phyloP scores from a whole-genome alignment of 1,284 basidiomycete species.

The Earliella scabrosa region DNA sequence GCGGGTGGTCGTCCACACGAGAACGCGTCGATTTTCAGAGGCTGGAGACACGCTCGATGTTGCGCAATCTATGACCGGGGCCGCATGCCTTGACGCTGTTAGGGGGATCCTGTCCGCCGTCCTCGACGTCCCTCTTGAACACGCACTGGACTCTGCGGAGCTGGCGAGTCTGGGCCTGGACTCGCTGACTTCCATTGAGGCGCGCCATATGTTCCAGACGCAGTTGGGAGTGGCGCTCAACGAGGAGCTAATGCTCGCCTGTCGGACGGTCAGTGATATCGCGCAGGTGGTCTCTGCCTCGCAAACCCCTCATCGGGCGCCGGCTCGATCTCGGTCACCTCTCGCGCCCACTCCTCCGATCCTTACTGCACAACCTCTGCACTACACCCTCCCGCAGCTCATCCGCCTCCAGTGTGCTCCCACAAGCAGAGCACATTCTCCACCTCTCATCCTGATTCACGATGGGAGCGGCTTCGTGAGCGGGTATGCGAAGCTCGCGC shows the following conservation, averaged over 20 bases:
- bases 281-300: slow-evolving; percentile 1
- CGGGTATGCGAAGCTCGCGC: slow-evolving; percentile 52
- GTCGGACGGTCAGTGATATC: slow-evolving; percentile 15
- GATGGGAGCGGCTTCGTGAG: slow-evolving; percentile 69
- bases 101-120: slow-evolving; percentile 51
- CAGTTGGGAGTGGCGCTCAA: slow-evolving; percentile 46
- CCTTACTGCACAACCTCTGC: neutral
- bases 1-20: neutral
- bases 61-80: slow-evolving; percentile 16
- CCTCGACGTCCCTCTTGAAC: slow-evolving; percentile 46
- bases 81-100: slow-evolving; percentile 31
- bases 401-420: slow-evolving; percentile 8
- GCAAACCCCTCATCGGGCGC: too few relatives aligned
- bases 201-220: slow-evolving; percentile 47
- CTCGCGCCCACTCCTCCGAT: neutral
- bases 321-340: too few relatives aligned
- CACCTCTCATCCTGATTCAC: slow-evolving; percentile 67
- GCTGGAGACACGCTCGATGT: slow-evolving; percentile 6
- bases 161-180: slow-evolving; percentile 59
- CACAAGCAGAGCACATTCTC: slow-evolving; percentile 13
- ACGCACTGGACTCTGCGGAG: slow-evolving; percentile 47
- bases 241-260: slow-evolving; percentile 9
- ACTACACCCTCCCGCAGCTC: slow-evolving; percentile 1
- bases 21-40: neutral
- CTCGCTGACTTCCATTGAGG: slow-evolving; percentile 67